Base-by-base conservation (phyloP, 1,284 basidiomycete genomes). In the Tilletiaria anomala region DNA sequence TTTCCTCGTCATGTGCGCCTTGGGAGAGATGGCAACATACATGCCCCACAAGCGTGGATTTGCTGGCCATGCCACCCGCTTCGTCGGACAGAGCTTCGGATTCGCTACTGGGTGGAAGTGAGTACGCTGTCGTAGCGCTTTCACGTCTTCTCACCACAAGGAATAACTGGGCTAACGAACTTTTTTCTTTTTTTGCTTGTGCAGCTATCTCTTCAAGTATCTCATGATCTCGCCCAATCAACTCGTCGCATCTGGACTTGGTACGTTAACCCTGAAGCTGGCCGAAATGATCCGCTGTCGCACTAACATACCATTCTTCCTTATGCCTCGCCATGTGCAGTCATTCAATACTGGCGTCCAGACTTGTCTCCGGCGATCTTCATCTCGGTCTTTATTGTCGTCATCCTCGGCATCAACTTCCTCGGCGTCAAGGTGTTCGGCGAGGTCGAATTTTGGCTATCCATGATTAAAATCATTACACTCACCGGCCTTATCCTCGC, bases 401-500 rank as follows among this genome's bases (percentile, higher is more conserved):
- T 48, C 26, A 52, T 61, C 47, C 39, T 67, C n/a, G 16, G 46
- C 10, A 53, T 72, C 51, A 73, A 73, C 57, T 56, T 67, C 26
- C 52, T 71, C 22, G 70, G 46, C 16, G 64, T 76, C 31, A 69
- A 71, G 14, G 70, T 73, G 34, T 78, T 77, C 51, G 79, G 78
- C 51, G 78, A 80, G 56, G 71, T 76, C 22, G 78, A 79, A 56
- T 72, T 72, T 58, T 71, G 69, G 69, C 53, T 70, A 40, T 69
- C 69, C 14, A 51, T 67, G 42, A 68, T 73, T 58, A 80, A 80
- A 56, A 74, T 77, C 24, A 54, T 75, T 16, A n/a, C 3, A 36
- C 44, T 26, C 44, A 50, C 31, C 45, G 37, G 37, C 23, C 48
- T 53, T 31, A 47, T 53, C 42, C 43, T 53, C 33, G 40, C 48